Percentiles rank a stretch among this genome's conserved stretches.
These are phyloP conservation scores for Sporothrix mexicana DNA, from an alignment of 2,329 filamentous ascomycete genomes.

Conservation along the genomic window DNA sequence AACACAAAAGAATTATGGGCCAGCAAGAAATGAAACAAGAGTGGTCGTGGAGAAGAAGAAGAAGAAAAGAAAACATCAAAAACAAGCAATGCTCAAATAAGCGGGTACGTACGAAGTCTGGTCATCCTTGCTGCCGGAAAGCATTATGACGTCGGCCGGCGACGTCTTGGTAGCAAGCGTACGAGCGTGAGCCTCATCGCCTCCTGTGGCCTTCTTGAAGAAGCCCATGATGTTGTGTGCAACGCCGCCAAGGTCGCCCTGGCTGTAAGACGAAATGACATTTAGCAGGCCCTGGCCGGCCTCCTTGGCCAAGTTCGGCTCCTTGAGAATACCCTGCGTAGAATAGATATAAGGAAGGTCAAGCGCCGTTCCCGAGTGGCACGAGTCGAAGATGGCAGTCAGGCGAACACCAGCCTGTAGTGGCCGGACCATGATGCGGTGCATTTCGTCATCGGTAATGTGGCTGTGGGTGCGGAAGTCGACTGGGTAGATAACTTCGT, in stretches of 20 bases:
- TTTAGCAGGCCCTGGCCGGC: constrained; percentile 74
- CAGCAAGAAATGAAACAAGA: neutral
- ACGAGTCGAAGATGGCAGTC: constrained; percentile 82
- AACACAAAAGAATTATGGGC: neutral
- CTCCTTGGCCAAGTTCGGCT: constrained; percentile 81
- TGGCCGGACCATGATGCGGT: constrained; percentile 75
- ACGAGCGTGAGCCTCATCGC: constrained; percentile 74
- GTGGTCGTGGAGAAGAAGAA: constrained; percentile 35
- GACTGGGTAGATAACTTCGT: constrained; percentile 84
- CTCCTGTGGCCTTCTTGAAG: constrained; percentile 84
- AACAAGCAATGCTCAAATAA: constrained; percentile 28
- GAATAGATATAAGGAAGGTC: constrained; percentile 82
- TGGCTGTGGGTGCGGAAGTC: constrained; percentile 76
- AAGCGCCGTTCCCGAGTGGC: constrained; percentile 77
- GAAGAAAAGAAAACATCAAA: constrained; percentile 6
- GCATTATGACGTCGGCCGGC: constrained; percentile 95
- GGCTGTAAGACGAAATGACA: constrained; percentile 78
- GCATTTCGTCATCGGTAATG: constrained; percentile 80
- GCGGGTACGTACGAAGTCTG: constrained; percentile 77
- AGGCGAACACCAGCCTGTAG: constrained; percentile 83
- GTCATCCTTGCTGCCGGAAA: constrained; percentile 93
- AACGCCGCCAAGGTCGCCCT: constrained; percentile 83
- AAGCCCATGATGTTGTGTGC: constrained; percentile 80
- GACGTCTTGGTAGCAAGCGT: constrained; percentile 89
- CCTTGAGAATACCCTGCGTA: constrained; percentile 79